These are phyloP conservation scores for Xerocomus brunneocitrinus DNA, from an alignment of 768 basidiomycete species.

Conservation along the genomic window DNA sequence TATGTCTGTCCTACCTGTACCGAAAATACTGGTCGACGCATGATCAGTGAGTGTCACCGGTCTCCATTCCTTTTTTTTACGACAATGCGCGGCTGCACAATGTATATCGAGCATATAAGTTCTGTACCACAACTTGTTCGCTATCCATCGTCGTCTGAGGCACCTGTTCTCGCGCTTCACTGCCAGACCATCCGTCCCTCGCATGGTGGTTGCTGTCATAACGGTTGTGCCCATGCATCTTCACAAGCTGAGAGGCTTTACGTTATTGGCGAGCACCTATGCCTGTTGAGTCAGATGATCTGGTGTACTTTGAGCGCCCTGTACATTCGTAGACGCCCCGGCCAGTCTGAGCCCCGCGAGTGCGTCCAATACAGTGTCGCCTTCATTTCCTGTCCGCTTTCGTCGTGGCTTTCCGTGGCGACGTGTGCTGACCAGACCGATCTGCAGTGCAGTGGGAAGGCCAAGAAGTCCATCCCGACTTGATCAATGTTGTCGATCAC, in stretches of 20 bases:
- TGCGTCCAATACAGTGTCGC: not conserved
- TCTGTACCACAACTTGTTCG: constrained; percentile 35
- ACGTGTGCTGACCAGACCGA: constrained; percentile 28
- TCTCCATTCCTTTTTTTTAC: constrained; percentile 29
- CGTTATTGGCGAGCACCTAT: constrained; percentile 33
- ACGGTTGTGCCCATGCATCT: constrained; percentile 31
- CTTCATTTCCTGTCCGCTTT: constrained; percentile 13
- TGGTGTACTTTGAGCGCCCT: constrained; percentile 32
- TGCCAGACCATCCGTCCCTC: constrained; percentile 31
- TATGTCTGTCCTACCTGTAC: constrained; percentile 57
- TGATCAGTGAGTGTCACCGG: constrained; percentile 71
- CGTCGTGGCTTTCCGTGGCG: constrained; percentile 11
- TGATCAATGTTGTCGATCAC: constrained; percentile 18
- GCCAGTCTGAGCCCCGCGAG: constrained; percentile 13
- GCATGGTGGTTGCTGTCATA: constrained; percentile 30
- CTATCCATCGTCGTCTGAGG: constrained; percentile 32
- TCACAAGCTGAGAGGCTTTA: constrained; percentile 32
- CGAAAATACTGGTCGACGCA: constrained; percentile 55
- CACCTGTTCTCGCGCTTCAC: constrained; percentile 27
- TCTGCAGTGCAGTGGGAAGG: constrained; percentile 72
- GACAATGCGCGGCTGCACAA: constrained; percentile 27
- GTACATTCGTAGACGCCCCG: constrained; percentile 23
- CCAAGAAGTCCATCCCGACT: constrained; percentile 50
- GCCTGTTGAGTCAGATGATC: constrained; percentile 35
- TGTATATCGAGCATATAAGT: constrained; percentile 36